A percentile compares a stretch with the other conserved stretches of the same genome.
These are phyloP conservation scores for Cocos nucifera DNA, from an alignment of 176 grass and related monocot genomes.

Conservation along the genomic window DNA sequence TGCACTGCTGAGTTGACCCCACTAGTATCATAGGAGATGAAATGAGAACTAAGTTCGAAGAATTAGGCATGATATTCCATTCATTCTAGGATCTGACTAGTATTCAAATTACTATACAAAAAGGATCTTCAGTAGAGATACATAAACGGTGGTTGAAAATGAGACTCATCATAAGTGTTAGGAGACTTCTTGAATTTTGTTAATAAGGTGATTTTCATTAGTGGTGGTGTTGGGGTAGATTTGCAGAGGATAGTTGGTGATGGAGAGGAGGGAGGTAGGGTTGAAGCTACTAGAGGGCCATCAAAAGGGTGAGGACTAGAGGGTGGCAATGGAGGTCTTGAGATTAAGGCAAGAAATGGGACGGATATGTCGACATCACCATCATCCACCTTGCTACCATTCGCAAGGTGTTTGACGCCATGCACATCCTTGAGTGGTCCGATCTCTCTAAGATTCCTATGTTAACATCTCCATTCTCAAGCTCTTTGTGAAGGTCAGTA, in stretches of 20 bases:
- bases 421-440: too few species aligned
- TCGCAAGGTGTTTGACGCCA: too few species aligned
- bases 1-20: constrained; percentile 40
- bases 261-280: constrained; percentile 41
- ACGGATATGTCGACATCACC: too few species aligned
- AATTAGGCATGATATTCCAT: constrained; percentile 61
- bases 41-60: constrained; percentile 63
- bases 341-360: constrained; percentile 54
- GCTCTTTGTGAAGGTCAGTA: too few species aligned
- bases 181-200: constrained; percentile 56
- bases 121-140: constrained; percentile 86
- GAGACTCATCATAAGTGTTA: constrained; percentile 43
- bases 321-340: constrained; percentile 47
- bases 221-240: neutral
- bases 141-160: constrained; percentile 53
- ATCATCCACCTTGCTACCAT: too few species aligned
- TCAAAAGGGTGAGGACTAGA: constrained; percentile 58
- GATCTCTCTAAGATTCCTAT: too few species aligned
- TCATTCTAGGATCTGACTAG: constrained; percentile 57
- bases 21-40: constrained; percentile 71
- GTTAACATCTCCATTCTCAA: too few species aligned
- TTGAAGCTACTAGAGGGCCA: constrained; percentile 75
- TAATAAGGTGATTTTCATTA: neutral
- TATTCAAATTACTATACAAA: constrained; percentile 62
- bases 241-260: constrained; percentile 23